These are phyloP conservation scores for Blastocystis sp. DNA, from an alignment of 352 stramenopile species.

Conservation along the genomic window DNA sequence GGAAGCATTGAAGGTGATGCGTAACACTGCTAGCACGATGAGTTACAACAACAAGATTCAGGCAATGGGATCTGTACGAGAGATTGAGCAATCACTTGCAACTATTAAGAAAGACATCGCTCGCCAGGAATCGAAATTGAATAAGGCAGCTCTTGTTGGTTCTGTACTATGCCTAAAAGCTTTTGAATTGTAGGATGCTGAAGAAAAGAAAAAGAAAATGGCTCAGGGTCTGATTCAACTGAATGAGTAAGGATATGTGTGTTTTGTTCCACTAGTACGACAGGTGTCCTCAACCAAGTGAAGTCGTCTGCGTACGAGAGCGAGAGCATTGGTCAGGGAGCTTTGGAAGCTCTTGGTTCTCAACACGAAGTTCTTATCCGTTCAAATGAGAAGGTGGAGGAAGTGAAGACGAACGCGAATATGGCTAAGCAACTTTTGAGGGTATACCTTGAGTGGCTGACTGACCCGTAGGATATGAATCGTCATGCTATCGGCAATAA, in stretches of 20 bases:
- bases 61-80: constrained; percentile 48
- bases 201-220: constrained; percentile 61
- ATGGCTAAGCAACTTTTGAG: constrained; percentile 6
- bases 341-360: constrained; percentile 2
- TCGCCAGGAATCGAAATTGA: constrained; percentile 32
- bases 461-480: constrained; percentile 44
- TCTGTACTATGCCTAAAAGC: background rate
- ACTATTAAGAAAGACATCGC: constrained; percentile 49
- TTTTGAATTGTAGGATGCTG: background rate
- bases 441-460: background rate
- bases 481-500: constrained; percentile 32
- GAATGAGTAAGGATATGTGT: background rate
- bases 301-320: constrained; percentile 33
- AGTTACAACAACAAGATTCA: constrained; percentile 60
- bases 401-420: constrained; percentile 56
- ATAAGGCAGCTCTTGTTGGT: constrained; percentile 30
- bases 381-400: constrained; percentile 46
- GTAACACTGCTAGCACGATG: constrained; percentile 48
- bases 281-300: constrained; percentile 32
- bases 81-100: constrained; percentile 50
- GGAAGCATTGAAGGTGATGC: constrained; percentile 44
- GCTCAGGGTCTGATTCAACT: constrained; percentile 38
- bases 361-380: constrained; percentile 26
- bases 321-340: constrained; percentile 32
- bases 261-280: background rate